Conservation (phyloP, 768 basidiomycete genomes). For the Pleurotus giganteus region DNA sequence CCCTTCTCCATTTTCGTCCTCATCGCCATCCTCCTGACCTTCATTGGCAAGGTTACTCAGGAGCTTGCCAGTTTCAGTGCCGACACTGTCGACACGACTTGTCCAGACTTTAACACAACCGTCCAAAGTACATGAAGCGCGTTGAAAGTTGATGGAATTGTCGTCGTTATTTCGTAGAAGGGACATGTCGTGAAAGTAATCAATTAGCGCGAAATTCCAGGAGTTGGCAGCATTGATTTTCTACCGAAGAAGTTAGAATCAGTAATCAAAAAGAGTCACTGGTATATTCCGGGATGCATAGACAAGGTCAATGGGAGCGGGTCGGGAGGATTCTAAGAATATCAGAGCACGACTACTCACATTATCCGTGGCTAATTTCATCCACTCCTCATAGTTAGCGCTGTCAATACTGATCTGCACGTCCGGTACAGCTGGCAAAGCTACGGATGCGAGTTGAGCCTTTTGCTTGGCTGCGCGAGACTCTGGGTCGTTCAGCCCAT, state of each 20-base stretch:
- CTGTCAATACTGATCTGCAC: conserved; percentile 82
- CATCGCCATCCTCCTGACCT: conserved; percentile 51
- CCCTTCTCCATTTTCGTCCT: conserved; percentile 59
- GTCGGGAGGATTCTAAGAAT: conserved; percentile 7
- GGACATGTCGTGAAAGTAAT: conserved; percentile 99
- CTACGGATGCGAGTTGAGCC: conserved; percentile 58
- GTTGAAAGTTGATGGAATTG: conserved; percentile 98
- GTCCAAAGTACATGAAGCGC: conserved; percentile 94
- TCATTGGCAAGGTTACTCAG: conserved; percentile 80
- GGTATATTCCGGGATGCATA: conserved; percentile 13
- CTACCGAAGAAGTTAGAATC: conserved; percentile 34
- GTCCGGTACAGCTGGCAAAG: conserved; percentile 55
- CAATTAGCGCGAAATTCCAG: conserved; percentile 97
- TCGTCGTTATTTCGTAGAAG: conserved; percentile 89
- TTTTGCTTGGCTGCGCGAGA: conserved; percentile 56
- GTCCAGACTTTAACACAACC: conserved; percentile 99
- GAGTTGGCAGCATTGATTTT: conserved; percentile 99
- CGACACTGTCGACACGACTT: conserved; percentile 93
- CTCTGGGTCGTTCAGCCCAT: conserved; percentile 35
- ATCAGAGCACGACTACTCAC: conserved; percentile 43
- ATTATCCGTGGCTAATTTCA: conserved; percentile 99
- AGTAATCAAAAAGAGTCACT: neutral
- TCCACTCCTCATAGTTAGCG: conserved; percentile 98
- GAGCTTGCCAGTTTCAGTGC: conserved; percentile 94
- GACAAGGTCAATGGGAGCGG: no score